Evolutionary conservation across 768 basidiomycete genomes (phyloP), one percentile per base, ranked within the genome.

Genomic region (Tulasnella sp.): DNA sequence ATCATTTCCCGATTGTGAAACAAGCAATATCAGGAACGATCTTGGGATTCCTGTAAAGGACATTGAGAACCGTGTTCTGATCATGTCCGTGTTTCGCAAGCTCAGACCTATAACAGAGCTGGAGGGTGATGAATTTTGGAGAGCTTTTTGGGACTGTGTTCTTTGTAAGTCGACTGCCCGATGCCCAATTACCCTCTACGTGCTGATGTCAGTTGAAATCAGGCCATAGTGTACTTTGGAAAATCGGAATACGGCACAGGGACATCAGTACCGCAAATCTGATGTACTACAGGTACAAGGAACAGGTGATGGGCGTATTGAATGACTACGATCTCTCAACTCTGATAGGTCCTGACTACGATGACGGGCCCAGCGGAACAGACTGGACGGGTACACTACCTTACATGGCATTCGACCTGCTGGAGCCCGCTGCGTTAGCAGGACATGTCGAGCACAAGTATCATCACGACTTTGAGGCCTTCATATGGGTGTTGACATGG

Each of bases 271-370:
- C 60, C 2, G 45, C 35, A 10, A 67, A 68, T 50, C 45, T 66
- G 3, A 66, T 65, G 64, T 62, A 52, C n/a, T 50, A 61, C 52
- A 43, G 15, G 12, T 29, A 45, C 12, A 20, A 55, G 25, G 29
- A 49, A 19, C 31, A 49, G 13, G 25, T 37, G 24, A 10, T 31
- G 10, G 64, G 63, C 2, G 53, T 67, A 12, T 47, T 69, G 25
- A 61, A 57, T 16, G 62, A 66, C 53, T 66, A 55, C 34, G 65
- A 69, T n/a, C n/a, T n/a, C n/a, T n/a, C n/a, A n/a, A n/a, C n/a
- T n/a, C n/a, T n/a, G n/a, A n/a, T n/a, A n/a, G n/a, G n/a, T n/a
- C n/a, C n/a, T n/a, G n/a, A n/a, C n/a, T n/a, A n/a, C n/a, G n/a
- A n/a, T n/a, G n/a, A n/a, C n/a, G n/a, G n/a, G n/a, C n/a, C n/a